A percentile compares a stretch with the other conserved stretches of the same genome.
phyloP scores from a whole-genome alignment of 169 alveolate genomes.

The Cryptosporidium ubiquitum region DNA sequence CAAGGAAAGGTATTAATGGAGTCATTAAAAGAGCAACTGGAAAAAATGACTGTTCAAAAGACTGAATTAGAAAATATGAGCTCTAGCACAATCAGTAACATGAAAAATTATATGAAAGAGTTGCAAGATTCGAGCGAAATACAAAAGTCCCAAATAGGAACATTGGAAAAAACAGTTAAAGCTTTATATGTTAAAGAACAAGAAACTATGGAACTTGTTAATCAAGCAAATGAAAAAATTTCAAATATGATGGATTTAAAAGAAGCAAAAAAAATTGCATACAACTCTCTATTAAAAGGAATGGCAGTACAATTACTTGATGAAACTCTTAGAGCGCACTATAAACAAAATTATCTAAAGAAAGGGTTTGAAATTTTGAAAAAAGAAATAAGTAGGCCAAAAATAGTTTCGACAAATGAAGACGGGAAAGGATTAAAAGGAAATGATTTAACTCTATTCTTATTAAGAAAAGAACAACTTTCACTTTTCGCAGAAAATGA shows the following conservation, averaged over 20 bases:
- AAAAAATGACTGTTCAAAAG: slow-evolving; percentile 32
- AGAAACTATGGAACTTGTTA: slow-evolving; percentile 62
- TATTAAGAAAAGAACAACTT: slow-evolving; percentile 63
- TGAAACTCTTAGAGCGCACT: slow-evolving; percentile 46
- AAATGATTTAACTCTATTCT: slow-evolving; percentile 22
- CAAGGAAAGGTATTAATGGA: slow-evolving; percentile 24
- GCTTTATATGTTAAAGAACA: slow-evolving; percentile 57
- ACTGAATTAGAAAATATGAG: slow-evolving; percentile 64
- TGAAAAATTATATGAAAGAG: slow-evolving; percentile 43
- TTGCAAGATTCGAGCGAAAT: slow-evolving; percentile 27
- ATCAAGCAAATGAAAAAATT: slow-evolving; percentile 61
- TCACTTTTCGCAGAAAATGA: slow-evolving; percentile 66
- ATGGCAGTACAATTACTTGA: slow-evolving; percentile 49
- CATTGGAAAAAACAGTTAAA: slow-evolving; percentile 67
- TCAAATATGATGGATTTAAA: slow-evolving; percentile 55
- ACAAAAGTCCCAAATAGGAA: slow-evolving; percentile 49
- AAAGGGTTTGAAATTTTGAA: slow-evolving; percentile 39
- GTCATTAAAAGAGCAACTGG: slow-evolving; percentile 44
- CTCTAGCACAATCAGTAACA: slow-evolving; percentile 33
- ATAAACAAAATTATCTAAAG: slow-evolving; percentile 15
- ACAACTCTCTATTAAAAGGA: slow-evolving; percentile 51
- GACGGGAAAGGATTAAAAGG: slow-evolving; percentile 52
- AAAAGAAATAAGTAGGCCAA: slow-evolving; percentile 30
- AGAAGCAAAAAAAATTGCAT: slow-evolving; percentile 72
- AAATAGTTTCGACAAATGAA: slow-evolving; percentile 3